These are phyloP conservation scores for Glaciozyma martinii DNA, from an alignment of 768 basidiomycete species.

Conservation along the genomic window DNA sequence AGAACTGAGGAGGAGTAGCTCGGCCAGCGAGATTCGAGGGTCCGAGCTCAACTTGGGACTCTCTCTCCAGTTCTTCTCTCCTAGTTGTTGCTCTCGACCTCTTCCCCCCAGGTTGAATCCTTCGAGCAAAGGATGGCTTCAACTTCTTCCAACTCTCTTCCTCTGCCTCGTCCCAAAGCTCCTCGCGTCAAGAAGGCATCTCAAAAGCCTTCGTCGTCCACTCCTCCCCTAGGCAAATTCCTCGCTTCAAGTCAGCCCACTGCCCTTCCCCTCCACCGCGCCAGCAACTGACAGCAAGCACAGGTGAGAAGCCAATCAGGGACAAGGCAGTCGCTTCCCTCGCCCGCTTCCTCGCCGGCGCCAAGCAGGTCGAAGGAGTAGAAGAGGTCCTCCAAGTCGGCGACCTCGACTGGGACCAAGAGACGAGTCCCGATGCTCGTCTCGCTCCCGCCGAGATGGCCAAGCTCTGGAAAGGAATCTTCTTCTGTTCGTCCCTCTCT, in stretches of 20 bases:
- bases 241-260: conserved; percentile 61
- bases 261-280: not conserved
- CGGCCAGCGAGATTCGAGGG: no score
- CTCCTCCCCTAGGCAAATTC: conserved; percentile 74
- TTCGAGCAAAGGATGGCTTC: not conserved
- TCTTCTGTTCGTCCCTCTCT: conserved; percentile 62
- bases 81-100: no score
- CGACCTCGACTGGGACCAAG: conserved; percentile 34
- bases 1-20: no score
- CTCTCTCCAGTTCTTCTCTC: no score
- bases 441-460: conserved; percentile 69
- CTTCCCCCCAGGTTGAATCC: no score
- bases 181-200: not conserved
- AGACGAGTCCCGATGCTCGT: conserved; percentile 47
- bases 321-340: conserved; percentile 83
- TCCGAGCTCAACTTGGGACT: no score
- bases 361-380: conserved; percentile 10
- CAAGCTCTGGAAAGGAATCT: conserved; percentile 95
- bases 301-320: conserved; percentile 69
- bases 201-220: conserved; percentile 8
- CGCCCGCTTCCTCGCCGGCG: conserved; percentile 54
- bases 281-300: not conserved
- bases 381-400: conserved; percentile 25
- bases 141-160: not conserved
- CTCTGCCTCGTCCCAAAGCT: not conserved